A percentile compares a stretch with the other conserved stretches of the same genome.
phyloP scores from a whole-genome alignment of 192 early-diverging fungal species.

The Piromyces finnis region DNA sequence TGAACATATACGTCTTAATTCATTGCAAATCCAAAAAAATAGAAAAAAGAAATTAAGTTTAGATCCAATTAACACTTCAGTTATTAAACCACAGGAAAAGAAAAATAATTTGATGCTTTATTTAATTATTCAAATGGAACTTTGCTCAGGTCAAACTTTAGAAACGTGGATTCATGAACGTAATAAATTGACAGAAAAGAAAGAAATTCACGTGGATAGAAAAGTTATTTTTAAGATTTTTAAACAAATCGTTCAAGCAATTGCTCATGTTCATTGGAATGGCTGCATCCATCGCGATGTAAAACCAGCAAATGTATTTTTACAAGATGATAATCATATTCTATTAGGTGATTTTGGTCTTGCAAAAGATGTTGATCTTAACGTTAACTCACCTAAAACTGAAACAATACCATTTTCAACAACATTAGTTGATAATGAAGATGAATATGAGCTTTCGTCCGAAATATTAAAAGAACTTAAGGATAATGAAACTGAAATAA shows the following conservation, averaged over 20 bases:
- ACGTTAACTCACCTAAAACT: background rate
- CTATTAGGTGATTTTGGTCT: slow-evolving; percentile 24
- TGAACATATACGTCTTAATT: too few relatives aligned
- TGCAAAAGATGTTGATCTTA: slow-evolving; percentile 12
- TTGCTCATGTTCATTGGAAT: slow-evolving; percentile 14
- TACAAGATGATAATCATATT: slow-evolving; percentile 11
- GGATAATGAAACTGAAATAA: background rate
- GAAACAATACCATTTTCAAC: background rate
- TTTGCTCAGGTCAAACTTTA: background rate
- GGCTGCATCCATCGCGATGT: slow-evolving; percentile 13
- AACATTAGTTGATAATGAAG: background rate
- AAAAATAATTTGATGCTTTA: background rate
- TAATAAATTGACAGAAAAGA: background rate
- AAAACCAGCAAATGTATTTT: slow-evolving; percentile 21
- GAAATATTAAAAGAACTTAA: background rate
- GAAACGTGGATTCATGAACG: background rate
- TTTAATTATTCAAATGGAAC: background rate
- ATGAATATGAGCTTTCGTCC: background rate
- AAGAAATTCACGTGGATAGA: background rate
- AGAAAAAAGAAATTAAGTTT: background rate
- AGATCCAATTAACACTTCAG: background rate
- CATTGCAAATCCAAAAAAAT: background rate
- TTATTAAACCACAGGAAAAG: background rate
- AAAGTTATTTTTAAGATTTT: slow-evolving; percentile 8
- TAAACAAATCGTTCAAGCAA: slow-evolving; percentile 15